These are phyloP conservation scores for Sextonia rubra DNA, from an alignment of 164 flowering plant species.

Conservation along the genomic window DNA sequence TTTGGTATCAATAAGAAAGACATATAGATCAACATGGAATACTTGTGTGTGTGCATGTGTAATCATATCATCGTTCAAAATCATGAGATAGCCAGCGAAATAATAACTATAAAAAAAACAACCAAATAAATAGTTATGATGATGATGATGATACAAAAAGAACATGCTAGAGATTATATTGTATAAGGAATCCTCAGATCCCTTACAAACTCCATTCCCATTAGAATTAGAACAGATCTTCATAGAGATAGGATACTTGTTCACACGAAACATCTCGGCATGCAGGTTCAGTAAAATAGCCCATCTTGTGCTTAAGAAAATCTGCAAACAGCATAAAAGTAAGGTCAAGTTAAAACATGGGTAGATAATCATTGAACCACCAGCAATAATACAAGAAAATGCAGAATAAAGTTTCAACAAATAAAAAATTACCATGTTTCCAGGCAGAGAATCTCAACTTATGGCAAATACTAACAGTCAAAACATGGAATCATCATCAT, in stretches of 20 bases:
- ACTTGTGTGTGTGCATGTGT: neutral
- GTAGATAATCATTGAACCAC: neutral
- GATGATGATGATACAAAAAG: too few relatives aligned
- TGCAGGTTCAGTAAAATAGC: constrained; percentile 94
- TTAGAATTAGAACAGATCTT: neutral
- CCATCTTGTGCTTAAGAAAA: constrained; percentile 98
- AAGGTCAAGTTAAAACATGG: constrained; percentile 1
- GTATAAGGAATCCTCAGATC: neutral
- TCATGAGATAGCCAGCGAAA: neutral
- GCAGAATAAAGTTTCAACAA: too few relatives aligned
- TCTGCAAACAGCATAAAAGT: constrained; percentile 38
- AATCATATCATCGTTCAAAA: neutral
- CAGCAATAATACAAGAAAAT: neutral
- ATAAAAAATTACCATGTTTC: neutral
- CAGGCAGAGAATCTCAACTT: neutral
- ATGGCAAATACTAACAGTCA: neutral
- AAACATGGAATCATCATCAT: neutral
- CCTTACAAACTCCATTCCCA: neutral
- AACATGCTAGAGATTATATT: too few relatives aligned
- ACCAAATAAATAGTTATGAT: too few relatives aligned
- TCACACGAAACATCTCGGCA: constrained; percentile 98
- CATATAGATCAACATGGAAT: neutral
- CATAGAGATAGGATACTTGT: constrained; percentile 72
- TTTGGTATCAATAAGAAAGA: neutral
- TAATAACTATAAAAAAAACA: neutral